phyloP scores from a whole-genome alignment of 768 basidiomycete genomes.

The Megacollybia marginata region DNA sequence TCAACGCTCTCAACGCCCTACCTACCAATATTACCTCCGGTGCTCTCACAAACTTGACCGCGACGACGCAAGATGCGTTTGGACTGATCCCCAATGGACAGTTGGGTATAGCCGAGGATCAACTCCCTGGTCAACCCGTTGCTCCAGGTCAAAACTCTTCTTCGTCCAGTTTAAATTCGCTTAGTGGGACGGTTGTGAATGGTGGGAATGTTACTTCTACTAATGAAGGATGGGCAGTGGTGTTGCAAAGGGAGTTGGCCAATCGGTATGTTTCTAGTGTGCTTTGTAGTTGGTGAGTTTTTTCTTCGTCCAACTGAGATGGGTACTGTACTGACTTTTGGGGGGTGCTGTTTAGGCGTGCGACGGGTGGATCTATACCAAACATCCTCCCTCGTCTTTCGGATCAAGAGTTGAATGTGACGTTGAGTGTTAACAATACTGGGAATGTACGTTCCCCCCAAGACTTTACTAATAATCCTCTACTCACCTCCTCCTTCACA shows the following conservation, averaged over 20 bases:
- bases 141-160: conserved; percentile 36
- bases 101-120: conserved; percentile 62
- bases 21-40: conserved; percentile 63
- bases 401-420: conserved; percentile 61
- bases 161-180: conserved; percentile 55
- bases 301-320: neutral
- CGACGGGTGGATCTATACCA: conserved; percentile 82
- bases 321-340: neutral
- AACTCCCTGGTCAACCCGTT: conserved; percentile 64
- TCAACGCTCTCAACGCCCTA: conserved; percentile 69
- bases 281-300: conserved; percentile 79
- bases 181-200: conserved; percentile 53
- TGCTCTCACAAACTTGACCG: conserved; percentile 40
- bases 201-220: conserved; percentile 51
- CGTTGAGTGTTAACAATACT: conserved; percentile 54
- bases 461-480: neutral
- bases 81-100: conserved; percentile 72
- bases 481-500: conserved; percentile 15
- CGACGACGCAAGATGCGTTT: conserved; percentile 50
- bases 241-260: conserved; percentile 64
- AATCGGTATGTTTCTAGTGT: conserved; percentile 81
- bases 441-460: conserved; percentile 52
- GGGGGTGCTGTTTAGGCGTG: conserved; percentile 44
- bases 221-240: conserved; percentile 59
- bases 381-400: conserved; percentile 64